Conservation (phyloP, 768 basidiomycete genomes). For the Chalciporus piperatus region DNA sequence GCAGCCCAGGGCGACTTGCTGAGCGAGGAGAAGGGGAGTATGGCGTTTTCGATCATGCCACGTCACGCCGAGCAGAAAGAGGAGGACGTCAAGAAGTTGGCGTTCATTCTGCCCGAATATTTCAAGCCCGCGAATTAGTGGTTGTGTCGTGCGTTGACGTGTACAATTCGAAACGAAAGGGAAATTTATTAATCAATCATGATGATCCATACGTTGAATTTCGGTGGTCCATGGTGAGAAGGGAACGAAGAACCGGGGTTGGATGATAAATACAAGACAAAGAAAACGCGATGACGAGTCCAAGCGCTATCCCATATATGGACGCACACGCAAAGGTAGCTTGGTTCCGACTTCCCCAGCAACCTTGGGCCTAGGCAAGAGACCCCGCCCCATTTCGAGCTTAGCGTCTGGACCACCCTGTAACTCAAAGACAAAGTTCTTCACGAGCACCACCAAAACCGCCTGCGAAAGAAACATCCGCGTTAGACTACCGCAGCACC, state of each 20-base stretch:
- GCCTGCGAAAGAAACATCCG: conserved; percentile 26
- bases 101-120: conserved; percentile 77
- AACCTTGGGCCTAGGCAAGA: conserved; percentile 8
- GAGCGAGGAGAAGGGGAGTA: conserved; percentile 71
- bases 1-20: conserved; percentile 55
- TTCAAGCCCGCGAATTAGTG: conserved; percentile 36
- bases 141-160: neutral
- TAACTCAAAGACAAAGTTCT: conserved; percentile 35
- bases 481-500: neutral
- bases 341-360: conserved; percentile 21
- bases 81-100: conserved; percentile 66
- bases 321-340: conserved; percentile 21
- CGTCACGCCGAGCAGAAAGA: conserved; percentile 48
- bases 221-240: neutral
- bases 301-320: neutral
- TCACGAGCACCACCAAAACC: conserved; percentile 40
- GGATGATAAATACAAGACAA: neutral
- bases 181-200: too few relatives aligned
- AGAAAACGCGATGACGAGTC: neutral
- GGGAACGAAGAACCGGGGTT: too few relatives aligned
- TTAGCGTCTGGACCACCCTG: conserved; percentile 34
- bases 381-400: conserved; percentile 2
- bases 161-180: too few relatives aligned
- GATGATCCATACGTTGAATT: too few relatives aligned
- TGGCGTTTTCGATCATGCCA: conserved; percentile 87